Base-by-base conservation (phyloP, 1,284 basidiomycete genomes). In the Melampsora larici-populina region DNA sequence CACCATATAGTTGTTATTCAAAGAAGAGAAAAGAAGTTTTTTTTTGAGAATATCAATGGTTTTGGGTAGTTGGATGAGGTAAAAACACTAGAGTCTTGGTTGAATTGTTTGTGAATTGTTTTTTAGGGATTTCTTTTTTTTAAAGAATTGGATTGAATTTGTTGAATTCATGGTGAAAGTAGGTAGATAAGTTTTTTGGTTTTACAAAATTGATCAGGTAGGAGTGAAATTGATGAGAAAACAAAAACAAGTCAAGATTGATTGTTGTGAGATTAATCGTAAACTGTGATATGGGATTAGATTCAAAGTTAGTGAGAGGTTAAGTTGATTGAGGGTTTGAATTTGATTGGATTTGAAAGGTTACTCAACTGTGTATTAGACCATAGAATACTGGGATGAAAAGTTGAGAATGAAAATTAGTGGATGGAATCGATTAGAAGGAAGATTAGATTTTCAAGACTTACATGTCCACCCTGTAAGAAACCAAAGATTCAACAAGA, bases 331-430 rank as follows among this genome's bases (percentile, higher is more conserved):
- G 13, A 6, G 18, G 29, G 55, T 8, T 24, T 21, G 18, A 17
- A 17, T 36, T 31, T 21, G 33, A 64, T 64, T 3, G 62, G 24
- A 64, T 18, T 21, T 18, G 62, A 64, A 64, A 64, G 26, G 62
- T 21, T 64, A 33, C 63, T 64, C 18, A 64, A 64, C 63, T 64
- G 33, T 64, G 63, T 36, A 64, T 36, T 17, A 64, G 29, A 24
- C 29, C 63, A 36, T 64, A 64, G 29, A 64, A 64, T 31, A 64
- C 63, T 64, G 11, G 3, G 21, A 31, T 7, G n/a, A n/a, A 29
- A 36, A 24, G 36, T 24, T 64, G 15, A 31, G 26, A 17, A 29
- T 8, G 9, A 36, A 36, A 17, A 40, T 36, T 5, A 64, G 36
- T 31, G 11, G 18, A 40, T 64, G 21, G 13, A 58, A n/a, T 58